Percentiles rank a stretch among this genome's conserved stretches.
phyloP scores from a whole-genome alignment of 805 yeast species.

The Saccharomyces paradoxus region DNA sequence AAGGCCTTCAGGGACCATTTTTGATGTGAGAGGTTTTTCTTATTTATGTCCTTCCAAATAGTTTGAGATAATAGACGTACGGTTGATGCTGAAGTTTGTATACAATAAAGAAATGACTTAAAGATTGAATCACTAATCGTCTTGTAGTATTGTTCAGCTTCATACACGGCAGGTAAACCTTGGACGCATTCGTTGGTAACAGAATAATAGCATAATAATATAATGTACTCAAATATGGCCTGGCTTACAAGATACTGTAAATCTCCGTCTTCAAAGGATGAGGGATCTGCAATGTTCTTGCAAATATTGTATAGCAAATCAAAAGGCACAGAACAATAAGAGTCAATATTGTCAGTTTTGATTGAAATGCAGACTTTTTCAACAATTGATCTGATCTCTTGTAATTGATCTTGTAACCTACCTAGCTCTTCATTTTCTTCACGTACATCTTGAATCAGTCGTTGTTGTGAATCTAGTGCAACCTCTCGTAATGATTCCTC shows the following conservation, averaged over 20 bases:
- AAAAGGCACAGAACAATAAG: conserved; percentile 1
- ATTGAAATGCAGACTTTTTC: conserved; percentile 3
- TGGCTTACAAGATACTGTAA: conserved; percentile 3
- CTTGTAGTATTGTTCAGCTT: conserved; percentile 16
- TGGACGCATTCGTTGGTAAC: conserved; percentile 13
- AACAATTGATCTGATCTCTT: conserved; percentile 7
- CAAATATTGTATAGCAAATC: background rate
- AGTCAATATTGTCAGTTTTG: background rate
- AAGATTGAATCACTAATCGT: conserved; percentile 8
- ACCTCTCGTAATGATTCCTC: conserved; percentile 9
- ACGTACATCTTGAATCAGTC: background rate
- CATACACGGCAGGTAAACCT: conserved; percentile 13
- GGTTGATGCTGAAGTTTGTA: conserved; percentile 16
- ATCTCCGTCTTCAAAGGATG: conserved; percentile 6
- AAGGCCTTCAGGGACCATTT: background rate
- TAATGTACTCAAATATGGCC: conserved; percentile 10
- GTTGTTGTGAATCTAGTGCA: conserved; percentile 2
- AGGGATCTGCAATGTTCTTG: background rate
- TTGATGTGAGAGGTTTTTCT: background rate
- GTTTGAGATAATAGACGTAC: background rate
- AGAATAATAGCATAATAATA: conserved; percentile 18
- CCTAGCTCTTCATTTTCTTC: conserved; percentile 3
- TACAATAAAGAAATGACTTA: conserved; percentile 14
- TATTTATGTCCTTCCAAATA: background rate
- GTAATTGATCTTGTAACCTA: conserved; percentile 12